Evolutionary conservation across 2,329 filamentous ascomycete genomes (phyloP), one percentile per base, ranked within the genome.

Genomic region (Hymenoscyphus repandus): DNA sequence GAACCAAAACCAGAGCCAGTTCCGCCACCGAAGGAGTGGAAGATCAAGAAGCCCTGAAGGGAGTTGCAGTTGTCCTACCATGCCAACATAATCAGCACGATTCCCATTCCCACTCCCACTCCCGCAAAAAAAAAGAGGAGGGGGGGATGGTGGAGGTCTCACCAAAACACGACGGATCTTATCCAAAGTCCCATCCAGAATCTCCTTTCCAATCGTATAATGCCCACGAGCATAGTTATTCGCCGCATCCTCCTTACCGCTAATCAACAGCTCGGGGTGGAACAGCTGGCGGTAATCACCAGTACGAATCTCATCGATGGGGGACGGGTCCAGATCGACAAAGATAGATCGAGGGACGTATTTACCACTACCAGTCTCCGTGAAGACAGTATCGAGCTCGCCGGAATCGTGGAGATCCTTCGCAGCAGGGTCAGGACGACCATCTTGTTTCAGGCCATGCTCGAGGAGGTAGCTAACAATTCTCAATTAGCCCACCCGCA

Each of bases 151-250:
- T 6, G 22, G 15, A 30, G 53, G 58, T 17, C 22, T 70, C 70
- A 83, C 80, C 79, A 66, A 77, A 60, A 85, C 78, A 59, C 80
- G 78, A 59, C 81, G 79, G 62, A 85, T 77, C 61, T 79, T 79
- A 61, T 85, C 81, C 64, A 83, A 74, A 51, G 84, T 81, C 49
- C 71, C 74, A 62, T 84, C 80, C 53, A 82, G 75, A 60, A 85
- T 74, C 65, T 85, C 82, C 70, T 85, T 85, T 63, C 82, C 82
- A 62, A 85, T 77, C 40, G 82, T 85, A 68, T 85, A 85, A 69
- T 85, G 82, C 54, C 82, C 82, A 70, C 82, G 77, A 57, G 82
- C 82, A 71, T 85, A 85, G 70, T 85, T 85, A 68, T 85, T 85
- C 61, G 82, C 80, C 53, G 82, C 82, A 70, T 85, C 82, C 66